These are phyloP conservation scores for Zoysia pacifica DNA, from an alignment of 176 grass and related monocot species.

Conservation along the genomic window DNA sequence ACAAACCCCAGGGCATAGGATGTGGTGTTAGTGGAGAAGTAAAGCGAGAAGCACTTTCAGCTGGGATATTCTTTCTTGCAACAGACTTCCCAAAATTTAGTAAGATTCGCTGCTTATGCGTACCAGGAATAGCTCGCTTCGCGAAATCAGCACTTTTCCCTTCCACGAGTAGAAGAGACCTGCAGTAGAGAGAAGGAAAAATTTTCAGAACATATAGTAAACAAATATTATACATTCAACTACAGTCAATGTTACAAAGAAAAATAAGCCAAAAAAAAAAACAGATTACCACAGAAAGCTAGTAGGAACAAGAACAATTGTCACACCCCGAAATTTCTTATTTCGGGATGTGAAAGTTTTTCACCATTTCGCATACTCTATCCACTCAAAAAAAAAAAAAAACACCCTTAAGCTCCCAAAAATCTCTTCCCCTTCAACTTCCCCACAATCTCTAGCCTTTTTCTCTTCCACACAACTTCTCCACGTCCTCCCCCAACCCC, in stretches of 20 bases:
- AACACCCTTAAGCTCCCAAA: no score
- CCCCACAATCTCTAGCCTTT: no score
- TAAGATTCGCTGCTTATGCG: conserved; percentile 54
- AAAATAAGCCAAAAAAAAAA: conserved; percentile 5
- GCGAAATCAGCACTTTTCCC: conserved; percentile 69
- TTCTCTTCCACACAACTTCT: no score
- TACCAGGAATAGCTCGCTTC: conserved; percentile 66
- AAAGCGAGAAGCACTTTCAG: conserved; percentile 34
- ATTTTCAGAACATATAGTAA: background rate
- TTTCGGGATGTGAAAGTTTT: no score
- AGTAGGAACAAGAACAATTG: no score
- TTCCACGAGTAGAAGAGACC: conserved; percentile 68
- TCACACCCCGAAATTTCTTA: no score
- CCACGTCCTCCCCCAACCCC: no score
- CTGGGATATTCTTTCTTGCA: conserved; percentile 46
- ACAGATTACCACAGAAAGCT: background rate
- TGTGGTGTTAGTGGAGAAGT: conserved; percentile 43
- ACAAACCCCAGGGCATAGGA: conserved; percentile 49
- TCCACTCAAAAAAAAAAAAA: no score
- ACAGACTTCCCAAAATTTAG: conserved; percentile 72
- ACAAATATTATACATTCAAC: conserved; percentile 19
- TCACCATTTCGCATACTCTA: no score
- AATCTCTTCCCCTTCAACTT: no score
- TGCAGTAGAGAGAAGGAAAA: conserved; percentile 28
- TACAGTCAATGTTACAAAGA: background rate